These are phyloP conservation scores for Geranium incanum DNA, from an alignment of 441 rosid genomes.

Conservation along the genomic window DNA sequence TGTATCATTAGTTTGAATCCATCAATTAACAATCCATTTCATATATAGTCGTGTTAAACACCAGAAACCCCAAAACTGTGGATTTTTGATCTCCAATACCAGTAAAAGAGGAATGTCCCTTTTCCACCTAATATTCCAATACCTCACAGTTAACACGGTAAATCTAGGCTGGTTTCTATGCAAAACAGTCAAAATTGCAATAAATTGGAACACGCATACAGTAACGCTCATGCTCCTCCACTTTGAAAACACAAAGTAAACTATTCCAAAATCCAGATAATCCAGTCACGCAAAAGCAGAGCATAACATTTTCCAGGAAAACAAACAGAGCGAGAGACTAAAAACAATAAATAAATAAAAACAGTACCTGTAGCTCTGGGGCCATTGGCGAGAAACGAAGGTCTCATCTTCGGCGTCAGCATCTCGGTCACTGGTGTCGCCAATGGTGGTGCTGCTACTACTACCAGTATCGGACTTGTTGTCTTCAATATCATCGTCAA, in stretches of 20 bases:
- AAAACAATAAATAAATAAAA: background rate
- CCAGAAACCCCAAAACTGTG: no score
- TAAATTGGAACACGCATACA: background rate
- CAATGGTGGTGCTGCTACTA: background rate
- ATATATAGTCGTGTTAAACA: no score
- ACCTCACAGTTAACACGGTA: background rate
- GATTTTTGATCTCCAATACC: no score
- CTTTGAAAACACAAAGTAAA: background rate
- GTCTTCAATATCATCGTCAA: background rate
- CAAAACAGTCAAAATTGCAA: background rate
- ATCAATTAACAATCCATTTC: no score
- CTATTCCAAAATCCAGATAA: background rate
- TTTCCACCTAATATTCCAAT: background rate
- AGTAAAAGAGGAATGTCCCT: background rate
- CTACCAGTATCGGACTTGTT: background rate
- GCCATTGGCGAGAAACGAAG: conserved; percentile 21
- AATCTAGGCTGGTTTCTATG: background rate
- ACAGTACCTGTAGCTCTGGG: conserved; percentile 21
- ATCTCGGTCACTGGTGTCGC: background rate
- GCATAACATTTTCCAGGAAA: background rate
- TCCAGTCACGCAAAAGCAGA: no score
- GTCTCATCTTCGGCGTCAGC: background rate
- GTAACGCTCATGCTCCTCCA: background rate
- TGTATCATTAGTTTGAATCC: no score
- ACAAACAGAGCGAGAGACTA: background rate